phyloP scores from a whole-genome alignment of 169 alveolate genomes.

The Plasmodium knowlesi region DNA sequence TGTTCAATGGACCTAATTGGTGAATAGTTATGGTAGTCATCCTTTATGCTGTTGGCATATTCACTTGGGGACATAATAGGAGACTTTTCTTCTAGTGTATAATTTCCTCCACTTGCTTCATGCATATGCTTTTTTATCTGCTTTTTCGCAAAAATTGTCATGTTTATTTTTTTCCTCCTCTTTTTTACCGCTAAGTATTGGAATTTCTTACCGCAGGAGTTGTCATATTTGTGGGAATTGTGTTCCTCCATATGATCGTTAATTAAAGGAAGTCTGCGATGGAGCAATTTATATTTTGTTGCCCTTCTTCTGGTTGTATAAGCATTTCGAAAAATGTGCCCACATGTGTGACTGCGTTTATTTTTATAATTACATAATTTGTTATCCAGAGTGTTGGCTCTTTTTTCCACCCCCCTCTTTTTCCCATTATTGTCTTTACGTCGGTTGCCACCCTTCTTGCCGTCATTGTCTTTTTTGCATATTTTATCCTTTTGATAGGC shows the following conservation, averaged over 20 bases:
- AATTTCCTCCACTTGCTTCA: background rate
- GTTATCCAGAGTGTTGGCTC: background rate
- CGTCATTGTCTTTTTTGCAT: background rate
- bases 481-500: background rate
- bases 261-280: background rate
- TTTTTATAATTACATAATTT: slow-evolving; percentile 1
- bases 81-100: background rate
- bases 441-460: background rate
- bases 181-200: slow-evolving; percentile 16
- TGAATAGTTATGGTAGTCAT: background rate
- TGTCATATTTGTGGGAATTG: background rate
- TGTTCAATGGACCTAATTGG: background rate
- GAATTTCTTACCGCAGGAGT: background rate
- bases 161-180: slow-evolving; percentile 22
- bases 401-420: background rate
- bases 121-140: slow-evolving; percentile 1
- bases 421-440: background rate
- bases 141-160: background rate
- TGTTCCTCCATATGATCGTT: background rate
- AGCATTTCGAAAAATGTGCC: background rate
- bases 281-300: background rate
- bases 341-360: background rate
- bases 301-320: background rate
- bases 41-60: background rate
- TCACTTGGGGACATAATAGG: background rate